Percentiles rank a stretch among this genome's conserved stretches.
These are phyloP conservation scores for Eucalyptus camaldulensis DNA, from an alignment of 345 rosid species.

Conservation along the genomic window DNA sequence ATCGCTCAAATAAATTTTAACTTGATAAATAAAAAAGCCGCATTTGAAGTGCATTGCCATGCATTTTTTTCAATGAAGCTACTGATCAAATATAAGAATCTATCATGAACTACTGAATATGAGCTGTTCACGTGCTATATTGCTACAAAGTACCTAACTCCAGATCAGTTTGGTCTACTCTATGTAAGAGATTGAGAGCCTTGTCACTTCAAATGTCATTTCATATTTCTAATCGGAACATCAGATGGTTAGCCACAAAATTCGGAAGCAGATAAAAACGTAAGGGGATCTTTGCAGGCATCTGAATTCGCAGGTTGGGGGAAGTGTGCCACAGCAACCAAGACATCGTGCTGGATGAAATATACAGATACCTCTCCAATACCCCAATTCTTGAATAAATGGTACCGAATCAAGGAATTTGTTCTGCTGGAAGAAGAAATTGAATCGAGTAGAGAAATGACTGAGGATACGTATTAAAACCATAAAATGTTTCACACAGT, in stretches of 20 bases:
- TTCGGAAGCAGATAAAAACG: neutral
- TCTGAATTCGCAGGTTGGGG: neutral
- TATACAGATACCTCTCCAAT: accelerated
- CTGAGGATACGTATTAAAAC: neutral
- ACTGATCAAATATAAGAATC: too few species aligned
- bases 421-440: neutral
- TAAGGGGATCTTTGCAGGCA: neutral
- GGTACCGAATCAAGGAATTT: neutral
- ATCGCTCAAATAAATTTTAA: too few species aligned
- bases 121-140: accelerated
- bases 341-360: neutral
- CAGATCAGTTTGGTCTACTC: neutral
- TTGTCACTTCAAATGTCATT: neutral
- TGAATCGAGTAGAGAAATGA: neutral
- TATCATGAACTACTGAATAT: too few species aligned
- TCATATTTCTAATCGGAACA: neutral
- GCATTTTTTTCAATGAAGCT: too few species aligned
- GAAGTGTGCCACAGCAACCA: neutral
- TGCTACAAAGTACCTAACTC: neutral
- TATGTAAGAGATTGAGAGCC: neutral
- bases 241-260: neutral
- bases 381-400: neutral
- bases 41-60: too few species aligned
- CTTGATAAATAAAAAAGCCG: too few species aligned
- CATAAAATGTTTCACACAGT: neutral